These are phyloP conservation scores for Fusarium armeniacum DNA, from an alignment of 2,329 filamentous ascomycete genomes.

Conservation along the genomic window DNA sequence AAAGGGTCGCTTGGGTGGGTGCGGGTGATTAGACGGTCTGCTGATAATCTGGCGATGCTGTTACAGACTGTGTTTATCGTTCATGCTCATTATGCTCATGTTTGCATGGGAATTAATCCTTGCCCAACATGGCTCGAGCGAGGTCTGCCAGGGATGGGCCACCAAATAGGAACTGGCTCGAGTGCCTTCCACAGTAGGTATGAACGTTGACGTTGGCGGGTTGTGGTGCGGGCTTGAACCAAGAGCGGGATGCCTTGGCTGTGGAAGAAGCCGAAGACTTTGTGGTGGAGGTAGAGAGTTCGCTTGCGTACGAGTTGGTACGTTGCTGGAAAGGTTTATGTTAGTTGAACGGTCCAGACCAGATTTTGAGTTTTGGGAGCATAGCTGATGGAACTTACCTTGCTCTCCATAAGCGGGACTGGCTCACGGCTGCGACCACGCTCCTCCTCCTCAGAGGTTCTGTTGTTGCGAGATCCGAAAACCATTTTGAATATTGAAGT, in stretches of 20 bases:
- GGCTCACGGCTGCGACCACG: conserved; percentile 46
- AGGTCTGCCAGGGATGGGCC: conserved; percentile 63
- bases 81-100: conserved; percentile 18
- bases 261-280: conserved; percentile 44
- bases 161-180: conserved; percentile 66
- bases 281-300: conserved; percentile 46
- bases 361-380: conserved; percentile 19
- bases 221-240: conserved; percentile 55
- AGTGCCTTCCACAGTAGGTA: conserved; percentile 69
- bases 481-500: conserved; percentile 27
- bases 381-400: conserved; percentile 41
- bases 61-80: conserved; percentile 18
- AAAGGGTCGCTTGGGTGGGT: conserved; percentile 5
- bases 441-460: conserved; percentile 44
- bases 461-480: conserved; percentile 29
- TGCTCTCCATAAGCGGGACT: conserved; percentile 42
- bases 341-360: conserved; percentile 36
- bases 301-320: conserved; percentile 52
- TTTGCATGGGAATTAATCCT: conserved; percentile 43
- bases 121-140: conserved; percentile 59
- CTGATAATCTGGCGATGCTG: conserved; percentile 9
- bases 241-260: conserved; percentile 53
- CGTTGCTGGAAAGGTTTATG: conserved; percentile 42
- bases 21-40: conserved; percentile 20
- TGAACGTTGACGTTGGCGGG: conserved; percentile 66